These are phyloP conservation scores for Angomonas ambiguus DNA, from an alignment of 208 protist species.

Conservation along the genomic window DNA sequence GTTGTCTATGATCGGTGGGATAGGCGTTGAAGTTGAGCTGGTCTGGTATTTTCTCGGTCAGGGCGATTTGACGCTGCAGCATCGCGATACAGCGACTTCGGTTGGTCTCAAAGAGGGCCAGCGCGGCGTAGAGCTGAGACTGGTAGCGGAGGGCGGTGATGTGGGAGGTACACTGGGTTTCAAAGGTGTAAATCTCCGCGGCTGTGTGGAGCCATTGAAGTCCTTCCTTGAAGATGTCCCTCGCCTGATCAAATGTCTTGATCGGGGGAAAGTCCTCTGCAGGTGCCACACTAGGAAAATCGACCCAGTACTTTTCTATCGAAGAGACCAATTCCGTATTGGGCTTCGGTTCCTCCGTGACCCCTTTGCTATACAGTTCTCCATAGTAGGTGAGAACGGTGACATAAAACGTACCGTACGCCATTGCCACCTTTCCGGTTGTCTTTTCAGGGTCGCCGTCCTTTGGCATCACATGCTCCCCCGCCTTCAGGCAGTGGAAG, in stretches of 20 bases:
- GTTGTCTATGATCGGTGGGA: conserved; percentile 66
- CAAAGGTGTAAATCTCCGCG: conserved; percentile 74
- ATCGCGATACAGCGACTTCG: conserved; percentile 64
- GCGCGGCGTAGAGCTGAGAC: conserved; percentile 46
- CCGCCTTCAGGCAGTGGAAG: conserved; percentile 78
- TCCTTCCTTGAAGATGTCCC: conserved; percentile 72
- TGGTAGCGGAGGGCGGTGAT: conserved; percentile 76
- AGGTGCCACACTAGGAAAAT: conserved; percentile 58
- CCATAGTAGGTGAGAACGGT: conserved; percentile 72
- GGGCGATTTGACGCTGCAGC: conserved; percentile 53
- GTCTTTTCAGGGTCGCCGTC: conserved; percentile 37
- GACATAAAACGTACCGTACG: conserved; percentile 70
- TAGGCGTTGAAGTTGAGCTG: conserved; percentile 89
- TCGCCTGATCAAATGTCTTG: conserved; percentile 59
- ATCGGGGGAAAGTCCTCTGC: conserved; percentile 31
- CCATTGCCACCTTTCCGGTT: conserved; percentile 58
- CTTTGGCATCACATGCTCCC: conserved; percentile 67
- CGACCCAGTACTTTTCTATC: conserved; percentile 44
- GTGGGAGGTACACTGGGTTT: conserved; percentile 78
- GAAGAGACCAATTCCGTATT: neutral
- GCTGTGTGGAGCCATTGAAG: conserved; percentile 63
- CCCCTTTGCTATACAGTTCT: neutral
- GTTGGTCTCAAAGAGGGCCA: conserved; percentile 63
- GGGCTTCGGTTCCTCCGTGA: neutral
- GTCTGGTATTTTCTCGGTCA: conserved; percentile 63